Conservation (phyloP, 129 eudicot genomes). For the Artemisia tridentata region DNA sequence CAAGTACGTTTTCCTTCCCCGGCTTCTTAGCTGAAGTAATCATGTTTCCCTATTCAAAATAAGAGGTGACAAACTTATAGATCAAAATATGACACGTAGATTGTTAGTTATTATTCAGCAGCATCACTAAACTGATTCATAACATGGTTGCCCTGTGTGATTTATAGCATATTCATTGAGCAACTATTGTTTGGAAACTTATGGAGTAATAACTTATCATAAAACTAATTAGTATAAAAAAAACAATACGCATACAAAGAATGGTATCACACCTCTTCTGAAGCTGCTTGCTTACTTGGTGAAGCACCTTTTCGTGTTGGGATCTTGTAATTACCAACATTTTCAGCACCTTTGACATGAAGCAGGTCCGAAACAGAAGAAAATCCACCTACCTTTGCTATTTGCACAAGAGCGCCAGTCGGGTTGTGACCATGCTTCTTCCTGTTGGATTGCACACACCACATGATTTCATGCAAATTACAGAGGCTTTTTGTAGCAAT, state of each 20-base stretch:
- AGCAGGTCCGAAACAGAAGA: constrained; percentile 77
- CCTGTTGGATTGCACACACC: constrained; percentile 32
- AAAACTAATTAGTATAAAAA: not conserved
- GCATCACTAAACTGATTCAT: not conserved
- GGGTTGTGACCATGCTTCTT: constrained; percentile 72
- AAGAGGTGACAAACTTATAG: too few relatives aligned
- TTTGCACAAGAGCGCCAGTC: constrained; percentile 54
- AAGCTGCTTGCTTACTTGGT: constrained; percentile 29
- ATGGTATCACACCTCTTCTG: constrained; percentile 38
- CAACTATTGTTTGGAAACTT: not conserved
- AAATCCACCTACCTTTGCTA: constrained; percentile 70
- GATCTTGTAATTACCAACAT: constrained; percentile 21
- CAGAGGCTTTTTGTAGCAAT: not conserved
- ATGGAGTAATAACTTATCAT: not conserved
- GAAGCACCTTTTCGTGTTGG: constrained; percentile 25
- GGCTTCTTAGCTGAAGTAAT: constrained; percentile 41
- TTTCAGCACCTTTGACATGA: constrained; percentile 40
- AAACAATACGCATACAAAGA: not conserved
- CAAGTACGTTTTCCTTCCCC: constrained; percentile 61
- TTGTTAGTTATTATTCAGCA: not conserved
- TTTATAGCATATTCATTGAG: not conserved
- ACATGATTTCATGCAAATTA: not conserved
- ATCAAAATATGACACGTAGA: not conserved
- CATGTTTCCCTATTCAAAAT: constrained; percentile 26
- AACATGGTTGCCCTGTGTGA: not conserved